These are phyloP conservation scores for Dryas integrifolia DNA, from an alignment of 331 rosid genomes.

Conservation along the genomic window DNA sequence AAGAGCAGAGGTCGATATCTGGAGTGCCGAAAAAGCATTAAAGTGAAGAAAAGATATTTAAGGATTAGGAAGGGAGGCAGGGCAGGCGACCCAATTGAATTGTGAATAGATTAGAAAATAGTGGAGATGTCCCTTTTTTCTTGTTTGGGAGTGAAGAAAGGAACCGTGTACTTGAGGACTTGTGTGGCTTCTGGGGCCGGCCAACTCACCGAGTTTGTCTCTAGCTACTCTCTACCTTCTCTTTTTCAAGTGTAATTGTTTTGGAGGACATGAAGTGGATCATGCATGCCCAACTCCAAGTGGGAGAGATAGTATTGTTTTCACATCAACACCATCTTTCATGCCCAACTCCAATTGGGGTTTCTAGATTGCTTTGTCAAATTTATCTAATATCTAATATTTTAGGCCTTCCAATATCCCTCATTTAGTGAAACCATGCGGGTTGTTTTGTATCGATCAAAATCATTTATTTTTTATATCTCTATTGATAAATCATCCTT, in stretches of 20 bases:
- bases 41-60: slow-evolving; percentile 2
- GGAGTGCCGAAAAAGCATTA: slow-evolving; percentile 29
- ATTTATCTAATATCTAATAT: no score
- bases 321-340: no score
- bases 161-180: slow-evolving; percentile 9
- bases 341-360: no score
- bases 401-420: no score
- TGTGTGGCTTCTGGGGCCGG: slow-evolving; percentile 24
- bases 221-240: slow-evolving; percentile 19
- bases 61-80: background rate
- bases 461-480: no score
- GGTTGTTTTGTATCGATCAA: no score
- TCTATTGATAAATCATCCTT: no score
- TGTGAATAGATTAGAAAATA: background rate
- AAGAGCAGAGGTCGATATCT: background rate
- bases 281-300: slow-evolving; percentile 13
- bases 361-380: no score
- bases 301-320: slow-evolving; percentile 2
- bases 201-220: slow-evolving; percentile 26
- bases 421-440: no score
- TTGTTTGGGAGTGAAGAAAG: slow-evolving; percentile 42
- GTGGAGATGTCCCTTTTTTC: slow-evolving; percentile 13
- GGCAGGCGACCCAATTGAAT: slow-evolving; percentile 31
- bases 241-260: slow-evolving; percentile 27
- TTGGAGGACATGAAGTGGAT: slow-evolving; percentile 22